A percentile compares a stretch with the other conserved stretches of the same genome.
These are phyloP conservation scores for Aegilops bicornis DNA, from an alignment of 176 grass and related monocot genomes.

Conservation along the genomic window DNA sequence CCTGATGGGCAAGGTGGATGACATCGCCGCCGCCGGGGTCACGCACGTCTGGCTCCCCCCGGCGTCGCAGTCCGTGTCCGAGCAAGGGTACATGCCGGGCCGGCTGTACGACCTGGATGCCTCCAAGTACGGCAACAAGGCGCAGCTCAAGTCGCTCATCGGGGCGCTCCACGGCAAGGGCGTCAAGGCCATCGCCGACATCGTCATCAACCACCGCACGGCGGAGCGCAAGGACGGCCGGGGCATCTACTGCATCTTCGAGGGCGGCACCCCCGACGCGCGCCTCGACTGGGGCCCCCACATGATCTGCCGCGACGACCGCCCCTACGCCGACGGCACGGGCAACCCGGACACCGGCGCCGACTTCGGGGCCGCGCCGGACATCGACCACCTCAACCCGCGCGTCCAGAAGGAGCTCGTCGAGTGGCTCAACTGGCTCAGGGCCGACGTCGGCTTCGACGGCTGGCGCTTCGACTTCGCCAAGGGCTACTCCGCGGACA, in stretches of 20 bases:
- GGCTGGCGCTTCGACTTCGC: slow-evolving; percentile 80
- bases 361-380: slow-evolving; percentile 52
- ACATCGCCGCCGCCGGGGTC: slow-evolving; percentile 61
- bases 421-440: slow-evolving; percentile 86
- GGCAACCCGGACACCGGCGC: slow-evolving; percentile 71
- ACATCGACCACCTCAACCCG: slow-evolving; percentile 80
- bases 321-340: slow-evolving; percentile 55
- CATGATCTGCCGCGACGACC: slow-evolving; percentile 82
- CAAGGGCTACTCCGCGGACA: slow-evolving; percentile 59
- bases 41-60: slow-evolving; percentile 92
- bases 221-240: slow-evolving; percentile 52
- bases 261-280: slow-evolving; percentile 60
- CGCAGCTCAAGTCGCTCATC: slow-evolving; percentile 67
- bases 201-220: slow-evolving; percentile 91
- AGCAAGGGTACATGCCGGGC: slow-evolving; percentile 80
- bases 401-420: slow-evolving; percentile 66
- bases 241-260: slow-evolving; percentile 77
- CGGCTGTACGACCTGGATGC: slow-evolving; percentile 65
- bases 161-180: slow-evolving; percentile 49
- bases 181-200: slow-evolving; percentile 75
- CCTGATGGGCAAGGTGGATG: slow-evolving; percentile 57
- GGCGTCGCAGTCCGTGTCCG: slow-evolving; percentile 60
- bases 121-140: slow-evolving; percentile 70
- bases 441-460: slow-evolving; percentile 78
- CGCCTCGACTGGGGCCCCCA: slow-evolving; percentile 77